Evolutionary conservation across 2,329 filamentous ascomycete species (phyloP).

Genomic region (Hirsutella minnesotensis): DNA sequence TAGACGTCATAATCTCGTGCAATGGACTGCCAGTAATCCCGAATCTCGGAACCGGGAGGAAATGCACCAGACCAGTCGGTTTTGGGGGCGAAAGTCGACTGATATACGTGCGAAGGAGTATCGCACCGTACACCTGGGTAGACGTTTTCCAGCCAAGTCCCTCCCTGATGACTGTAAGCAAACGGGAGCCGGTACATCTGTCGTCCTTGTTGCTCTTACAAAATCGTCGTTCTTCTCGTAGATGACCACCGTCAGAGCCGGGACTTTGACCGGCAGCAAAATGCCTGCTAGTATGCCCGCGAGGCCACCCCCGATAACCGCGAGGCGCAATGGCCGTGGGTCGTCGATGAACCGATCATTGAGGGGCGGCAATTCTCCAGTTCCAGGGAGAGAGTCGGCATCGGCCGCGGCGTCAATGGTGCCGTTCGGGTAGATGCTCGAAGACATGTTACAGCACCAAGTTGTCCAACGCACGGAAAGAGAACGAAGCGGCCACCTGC

Average conservation of each 20-base stretch:
- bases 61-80: slow-evolving; percentile 59
- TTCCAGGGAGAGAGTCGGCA: too few species aligned
- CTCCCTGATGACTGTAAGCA: slow-evolving; percentile 21
- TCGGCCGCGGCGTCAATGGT: too few species aligned
- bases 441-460: too few species aligned
- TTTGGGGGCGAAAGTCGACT: slow-evolving; percentile 56
- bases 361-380: too few species aligned
- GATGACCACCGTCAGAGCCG: slow-evolving; percentile 51
- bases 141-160: slow-evolving; percentile 42
- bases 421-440: too few species aligned
- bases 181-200: neutral
- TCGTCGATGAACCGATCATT: slow-evolving; percentile 23
- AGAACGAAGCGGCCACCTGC: too few species aligned
- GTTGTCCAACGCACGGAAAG: too few species aligned
- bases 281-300: slow-evolving; percentile 42
- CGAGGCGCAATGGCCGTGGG: slow-evolving; percentile 20
- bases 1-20: slow-evolving; percentile 55
- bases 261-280: slow-evolving; percentile 56
- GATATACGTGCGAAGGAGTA: slow-evolving; percentile 58
- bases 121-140: slow-evolving; percentile 59
- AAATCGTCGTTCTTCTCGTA: slow-evolving; percentile 58
- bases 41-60: slow-evolving; percentile 54
- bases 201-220: slow-evolving; percentile 28
- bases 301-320: slow-evolving; percentile 24
- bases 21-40: slow-evolving; percentile 51